Conservation (phyloP, 148 eudicot species). For the Cornus controversa region DNA sequence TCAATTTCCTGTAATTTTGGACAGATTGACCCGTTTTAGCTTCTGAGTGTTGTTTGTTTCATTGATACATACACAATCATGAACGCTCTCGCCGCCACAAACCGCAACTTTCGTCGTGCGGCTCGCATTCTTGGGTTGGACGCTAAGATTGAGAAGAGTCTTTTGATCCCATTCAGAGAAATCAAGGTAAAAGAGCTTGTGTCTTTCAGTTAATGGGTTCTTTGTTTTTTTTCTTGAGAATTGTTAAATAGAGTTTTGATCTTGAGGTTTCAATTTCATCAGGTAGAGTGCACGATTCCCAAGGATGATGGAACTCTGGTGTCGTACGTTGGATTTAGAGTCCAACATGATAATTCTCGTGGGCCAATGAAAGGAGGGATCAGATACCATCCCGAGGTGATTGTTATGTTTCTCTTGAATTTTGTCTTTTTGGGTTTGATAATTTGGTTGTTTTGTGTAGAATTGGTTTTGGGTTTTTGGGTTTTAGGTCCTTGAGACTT, state of each 20-base stretch:
- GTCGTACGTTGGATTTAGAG: conserved; percentile 51
- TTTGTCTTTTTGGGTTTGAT: neutral
- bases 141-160: conserved; percentile 55
- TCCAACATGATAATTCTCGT: conserved; percentile 61
- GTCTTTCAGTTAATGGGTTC: neutral
- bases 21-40: neutral
- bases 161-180: conserved; percentile 65
- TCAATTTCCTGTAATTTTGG: neutral
- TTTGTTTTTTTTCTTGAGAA: neutral
- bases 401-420: neutral
- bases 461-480: neutral
- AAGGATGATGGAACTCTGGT: conserved; percentile 51
- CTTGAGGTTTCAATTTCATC: conserved; percentile 15
- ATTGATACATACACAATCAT: conserved; percentile 16
- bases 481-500: neutral
- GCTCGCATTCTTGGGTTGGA: conserved; percentile 56
- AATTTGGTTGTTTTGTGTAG: neutral
- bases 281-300: conserved; percentile 63
- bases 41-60: conserved; percentile 5
- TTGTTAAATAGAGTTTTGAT: neutral
- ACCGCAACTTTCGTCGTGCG: conserved; percentile 51
- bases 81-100: conserved; percentile 73
- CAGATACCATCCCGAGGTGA: conserved; percentile 63
- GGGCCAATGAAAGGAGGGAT: conserved; percentile 74
- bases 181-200: conserved; percentile 40